Evolutionary conservation across 257 asterid species (phyloP).

Genomic region (Paraleonurus japonicus): DNA sequence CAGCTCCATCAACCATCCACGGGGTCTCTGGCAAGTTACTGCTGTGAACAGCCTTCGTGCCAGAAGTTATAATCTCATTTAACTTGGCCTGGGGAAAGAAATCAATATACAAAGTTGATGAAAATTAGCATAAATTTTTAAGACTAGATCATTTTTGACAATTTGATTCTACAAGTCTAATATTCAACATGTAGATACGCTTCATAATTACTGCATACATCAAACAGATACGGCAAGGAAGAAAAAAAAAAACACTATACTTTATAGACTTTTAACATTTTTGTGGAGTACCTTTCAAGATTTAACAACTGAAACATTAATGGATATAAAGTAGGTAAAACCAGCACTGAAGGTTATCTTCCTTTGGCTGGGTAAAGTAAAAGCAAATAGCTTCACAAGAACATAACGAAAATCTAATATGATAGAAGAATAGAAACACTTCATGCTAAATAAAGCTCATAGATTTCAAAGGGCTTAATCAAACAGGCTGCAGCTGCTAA

Average conservation of each 20-base stretch:
- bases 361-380: not conserved
- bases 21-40: conserved; percentile 51
- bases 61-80: conserved; percentile 81
- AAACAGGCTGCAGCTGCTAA: not conserved
- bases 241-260: not conserved
- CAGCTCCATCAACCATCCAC: conserved; percentile 98
- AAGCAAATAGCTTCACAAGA: not conserved
- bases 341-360: not conserved
- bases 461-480: not conserved
- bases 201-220: conserved; percentile 12
- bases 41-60: conserved; percentile 36
- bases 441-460: conserved; percentile 1
- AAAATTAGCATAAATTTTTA: not conserved
- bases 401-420: not conserved
- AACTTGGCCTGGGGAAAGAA: conserved; percentile 58
- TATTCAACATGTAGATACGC: not conserved
- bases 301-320: not conserved
- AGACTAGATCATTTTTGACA: not conserved
- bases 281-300: not conserved
- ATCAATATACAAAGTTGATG: not conserved
- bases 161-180: not conserved
- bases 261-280: not conserved
- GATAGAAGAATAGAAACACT: not conserved
- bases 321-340: not conserved
- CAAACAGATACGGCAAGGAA: conserved; percentile 2